A percentile compares a stretch with the other conserved stretches of the same genome.
Conservation (phyloP, 148 eudicot genomes). For the Diospyros lotus region DNA sequence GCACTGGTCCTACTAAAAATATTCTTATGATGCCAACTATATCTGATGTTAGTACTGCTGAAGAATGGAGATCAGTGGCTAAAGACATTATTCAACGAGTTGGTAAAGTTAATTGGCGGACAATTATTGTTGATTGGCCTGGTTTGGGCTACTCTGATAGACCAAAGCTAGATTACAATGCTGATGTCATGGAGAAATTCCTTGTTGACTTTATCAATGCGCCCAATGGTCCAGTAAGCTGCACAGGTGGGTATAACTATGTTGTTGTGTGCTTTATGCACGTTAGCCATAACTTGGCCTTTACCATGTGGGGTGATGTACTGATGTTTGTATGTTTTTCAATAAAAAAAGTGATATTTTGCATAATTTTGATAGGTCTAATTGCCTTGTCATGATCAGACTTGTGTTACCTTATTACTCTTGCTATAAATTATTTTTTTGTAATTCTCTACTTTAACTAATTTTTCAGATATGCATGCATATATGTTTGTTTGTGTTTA, state of each 20-base stretch:
- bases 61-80: conserved; percentile 89
- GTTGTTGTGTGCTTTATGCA: background rate
- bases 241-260: conserved; percentile 38
- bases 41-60: conserved; percentile 94
- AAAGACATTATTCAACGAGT: conserved; percentile 48
- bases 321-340: background rate
- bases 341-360: background rate
- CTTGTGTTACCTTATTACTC: background rate
- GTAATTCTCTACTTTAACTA: background rate
- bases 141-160: conserved; percentile 90
- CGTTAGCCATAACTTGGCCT: background rate
- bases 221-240: conserved; percentile 50
- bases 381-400: background rate
- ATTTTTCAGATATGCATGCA: background rate
- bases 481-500: too few relatives aligned
- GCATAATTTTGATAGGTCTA: background rate
- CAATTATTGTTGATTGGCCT: conserved; percentile 94
- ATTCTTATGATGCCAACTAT: conserved; percentile 86
- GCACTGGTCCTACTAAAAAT: conserved; percentile 43
- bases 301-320: background rate
- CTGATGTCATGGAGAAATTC: conserved; percentile 92
- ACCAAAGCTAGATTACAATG: conserved; percentile 84
- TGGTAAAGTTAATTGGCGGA: conserved; percentile 44
- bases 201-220: conserved; percentile 74
- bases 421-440: background rate